phyloP scores from a whole-genome alignment of 2,329 filamentous ascomycete species.

The Colletotrichum musae region DNA sequence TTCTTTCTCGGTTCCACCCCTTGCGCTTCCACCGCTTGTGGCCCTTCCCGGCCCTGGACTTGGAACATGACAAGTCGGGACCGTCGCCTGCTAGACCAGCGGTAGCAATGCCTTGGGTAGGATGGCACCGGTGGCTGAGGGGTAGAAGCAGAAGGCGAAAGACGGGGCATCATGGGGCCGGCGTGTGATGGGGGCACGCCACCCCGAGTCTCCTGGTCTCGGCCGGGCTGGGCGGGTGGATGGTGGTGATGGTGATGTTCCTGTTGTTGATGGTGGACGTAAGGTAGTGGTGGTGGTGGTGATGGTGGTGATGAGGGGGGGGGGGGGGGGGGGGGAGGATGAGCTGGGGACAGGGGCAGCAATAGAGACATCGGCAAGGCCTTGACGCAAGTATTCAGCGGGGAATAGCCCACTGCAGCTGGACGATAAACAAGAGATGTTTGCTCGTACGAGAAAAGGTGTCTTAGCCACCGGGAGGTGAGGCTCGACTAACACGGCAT shows the following conservation, averaged over 20 bases:
- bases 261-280: constrained; percentile 1
- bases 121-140: constrained; percentile 17
- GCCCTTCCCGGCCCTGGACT: neutral
- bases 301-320: constrained; percentile 5
- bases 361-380: constrained; percentile 11
- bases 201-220: constrained; percentile 13
- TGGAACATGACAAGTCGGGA: constrained; percentile 6
- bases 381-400: constrained; percentile 2
- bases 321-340: neutral
- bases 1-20: neutral
- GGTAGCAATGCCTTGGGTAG: neutral
- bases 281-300: neutral
- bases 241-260: constrained; percentile 12
- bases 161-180: constrained; percentile 32
- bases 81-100: neutral
- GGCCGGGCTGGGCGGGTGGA: neutral
- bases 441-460: constrained; percentile 35
- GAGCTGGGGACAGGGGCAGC: neutral
- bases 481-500: constrained; percentile 36
- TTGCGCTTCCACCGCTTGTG: no score
- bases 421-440: constrained; percentile 13
- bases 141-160: constrained; percentile 1
- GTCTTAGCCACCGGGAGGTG: constrained; percentile 25
- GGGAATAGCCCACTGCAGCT: constrained; percentile 1
- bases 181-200: constrained; percentile 38